Evolutionary conservation across 2,329 filamentous ascomycete species (phyloP).

Genomic region (Colletotrichum caudatum): DNA sequence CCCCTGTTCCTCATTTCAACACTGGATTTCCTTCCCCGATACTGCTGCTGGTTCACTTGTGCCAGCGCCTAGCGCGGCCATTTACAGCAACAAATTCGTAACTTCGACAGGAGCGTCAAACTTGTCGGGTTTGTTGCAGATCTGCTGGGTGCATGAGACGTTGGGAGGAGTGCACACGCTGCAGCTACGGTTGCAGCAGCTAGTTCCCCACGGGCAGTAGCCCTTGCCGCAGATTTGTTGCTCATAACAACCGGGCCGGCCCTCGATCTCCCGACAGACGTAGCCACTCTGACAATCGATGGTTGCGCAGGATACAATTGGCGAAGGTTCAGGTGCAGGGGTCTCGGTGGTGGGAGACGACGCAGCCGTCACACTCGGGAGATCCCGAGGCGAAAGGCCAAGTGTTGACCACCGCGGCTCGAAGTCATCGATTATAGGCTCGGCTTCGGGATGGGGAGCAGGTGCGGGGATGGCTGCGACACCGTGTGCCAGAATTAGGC

Average conservation of each 20-base stretch:
- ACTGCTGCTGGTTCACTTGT: too few relatives aligned
- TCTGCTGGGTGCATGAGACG: neutral
- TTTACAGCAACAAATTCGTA: neutral
- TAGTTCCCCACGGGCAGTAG: neutral
- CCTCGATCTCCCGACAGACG: neutral
- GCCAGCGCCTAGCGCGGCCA: neutral
- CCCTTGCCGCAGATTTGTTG: neutral
- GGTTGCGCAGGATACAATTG: neutral
- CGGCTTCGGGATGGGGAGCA: neutral
- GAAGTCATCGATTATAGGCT: neutral
- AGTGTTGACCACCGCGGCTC: neutral
- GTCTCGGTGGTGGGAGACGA: neutral
- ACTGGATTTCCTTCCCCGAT: too few relatives aligned
- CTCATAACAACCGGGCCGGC: neutral
- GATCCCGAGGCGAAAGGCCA: neutral
- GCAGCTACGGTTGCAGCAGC: neutral
- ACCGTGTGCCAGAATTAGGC: slow-evolving; percentile 15
- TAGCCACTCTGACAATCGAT: neutral
- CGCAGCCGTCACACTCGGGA: neutral
- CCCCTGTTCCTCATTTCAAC: neutral
- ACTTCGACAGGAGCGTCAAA: neutral
- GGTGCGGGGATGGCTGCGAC: slow-evolving; percentile 21
- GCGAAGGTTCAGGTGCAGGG: neutral
- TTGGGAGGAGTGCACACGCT: neutral
- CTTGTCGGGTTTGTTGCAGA: neutral